Conservation (phyloP, 129 eudicot genomes). For the Ambrosia artemisiifolia region DNA sequence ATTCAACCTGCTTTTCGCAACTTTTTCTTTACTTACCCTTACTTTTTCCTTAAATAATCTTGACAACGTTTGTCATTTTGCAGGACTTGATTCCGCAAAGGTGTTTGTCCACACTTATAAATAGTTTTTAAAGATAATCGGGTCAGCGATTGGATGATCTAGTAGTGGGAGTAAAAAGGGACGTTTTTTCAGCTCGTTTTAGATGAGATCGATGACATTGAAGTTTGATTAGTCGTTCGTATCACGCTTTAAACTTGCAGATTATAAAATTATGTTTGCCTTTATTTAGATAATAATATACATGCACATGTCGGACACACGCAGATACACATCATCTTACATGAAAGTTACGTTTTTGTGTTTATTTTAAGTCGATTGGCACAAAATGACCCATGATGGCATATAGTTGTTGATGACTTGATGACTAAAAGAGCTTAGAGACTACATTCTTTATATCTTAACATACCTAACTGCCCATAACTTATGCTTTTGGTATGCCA, state of each 20-base stretch:
- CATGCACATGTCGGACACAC: neutral
- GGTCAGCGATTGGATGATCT: constrained; percentile 62
- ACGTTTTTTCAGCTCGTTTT: constrained; percentile 47
- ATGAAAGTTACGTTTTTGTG: neutral
- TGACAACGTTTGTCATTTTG: constrained; percentile 41
- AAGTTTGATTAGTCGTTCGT: constrained; percentile 37
- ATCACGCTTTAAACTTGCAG: constrained; percentile 36
- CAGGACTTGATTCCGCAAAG: constrained; percentile 68
- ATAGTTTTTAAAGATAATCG: constrained; percentile 29
- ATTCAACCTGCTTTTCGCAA: constrained; percentile 20
- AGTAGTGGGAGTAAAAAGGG: constrained; percentile 44
- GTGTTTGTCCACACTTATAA: constrained; percentile 21
- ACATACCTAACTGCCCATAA: constrained; percentile 20
- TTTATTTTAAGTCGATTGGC: constrained; percentile 13
- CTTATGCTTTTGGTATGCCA: constrained; percentile 18
- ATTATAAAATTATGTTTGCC: constrained; percentile 8
- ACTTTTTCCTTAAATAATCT: constrained; percentile 17
- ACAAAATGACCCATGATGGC: constrained; percentile 21
- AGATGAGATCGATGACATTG: constrained; percentile 63
- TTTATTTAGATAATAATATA: constrained; percentile 3
- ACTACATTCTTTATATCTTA: constrained; percentile 27
- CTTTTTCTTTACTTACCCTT: constrained; percentile 18
- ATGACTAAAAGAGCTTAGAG: constrained; percentile 24
- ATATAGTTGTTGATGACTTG: neutral
- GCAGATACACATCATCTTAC: neutral